phyloP scores from a whole-genome alignment of 306 rosid species.

The Mimosa bimucronata region DNA sequence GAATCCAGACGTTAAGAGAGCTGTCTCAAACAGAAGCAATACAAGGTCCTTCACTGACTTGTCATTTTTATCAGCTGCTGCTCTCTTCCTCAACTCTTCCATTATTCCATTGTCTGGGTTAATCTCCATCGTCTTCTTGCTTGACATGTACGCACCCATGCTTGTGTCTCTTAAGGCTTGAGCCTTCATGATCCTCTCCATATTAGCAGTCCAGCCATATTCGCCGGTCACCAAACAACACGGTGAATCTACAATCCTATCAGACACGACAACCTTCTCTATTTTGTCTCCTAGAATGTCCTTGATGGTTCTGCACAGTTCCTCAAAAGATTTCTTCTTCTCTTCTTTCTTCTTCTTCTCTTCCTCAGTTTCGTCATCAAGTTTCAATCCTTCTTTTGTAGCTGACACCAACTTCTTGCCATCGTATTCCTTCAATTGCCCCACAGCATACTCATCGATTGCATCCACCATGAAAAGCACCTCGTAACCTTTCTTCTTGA shows the following conservation, averaged over 20 bases:
- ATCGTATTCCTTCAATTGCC: slow-evolving; percentile 63
- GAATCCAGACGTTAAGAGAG: slow-evolving; percentile 62
- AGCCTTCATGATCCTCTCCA: slow-evolving; percentile 77
- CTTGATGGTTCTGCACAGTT: slow-evolving; percentile 58
- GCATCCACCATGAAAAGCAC: slow-evolving; percentile 73
- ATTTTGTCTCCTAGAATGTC: slow-evolving; percentile 59
- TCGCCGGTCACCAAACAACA: slow-evolving; percentile 73
- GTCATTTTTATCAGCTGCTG: slow-evolving; percentile 59
- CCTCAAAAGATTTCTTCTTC: slow-evolving; percentile 60
- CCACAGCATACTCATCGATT: slow-evolving; percentile 63
- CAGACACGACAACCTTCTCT: slow-evolving; percentile 60
- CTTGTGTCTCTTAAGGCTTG: slow-evolving; percentile 61
- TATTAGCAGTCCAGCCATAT: slow-evolving; percentile 66
- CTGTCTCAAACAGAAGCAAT: slow-evolving; percentile 59
- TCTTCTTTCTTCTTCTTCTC: slow-evolving; percentile 60
- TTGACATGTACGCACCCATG: slow-evolving; percentile 61
- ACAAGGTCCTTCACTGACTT: slow-evolving; percentile 63
- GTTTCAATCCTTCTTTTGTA: slow-evolving; percentile 64
- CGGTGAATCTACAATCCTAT: slow-evolving; percentile 66
- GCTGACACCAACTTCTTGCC: slow-evolving; percentile 69
- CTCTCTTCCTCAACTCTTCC: slow-evolving; percentile 72
- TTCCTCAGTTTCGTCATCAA: slow-evolving; percentile 63
- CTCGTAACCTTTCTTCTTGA: slow-evolving; percentile 67
- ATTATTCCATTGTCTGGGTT: slow-evolving; percentile 68
- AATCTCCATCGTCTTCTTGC: slow-evolving; percentile 77